These are phyloP conservation scores for Zangia roseola DNA, from an alignment of 768 basidiomycete species.

Conservation along the genomic window DNA sequence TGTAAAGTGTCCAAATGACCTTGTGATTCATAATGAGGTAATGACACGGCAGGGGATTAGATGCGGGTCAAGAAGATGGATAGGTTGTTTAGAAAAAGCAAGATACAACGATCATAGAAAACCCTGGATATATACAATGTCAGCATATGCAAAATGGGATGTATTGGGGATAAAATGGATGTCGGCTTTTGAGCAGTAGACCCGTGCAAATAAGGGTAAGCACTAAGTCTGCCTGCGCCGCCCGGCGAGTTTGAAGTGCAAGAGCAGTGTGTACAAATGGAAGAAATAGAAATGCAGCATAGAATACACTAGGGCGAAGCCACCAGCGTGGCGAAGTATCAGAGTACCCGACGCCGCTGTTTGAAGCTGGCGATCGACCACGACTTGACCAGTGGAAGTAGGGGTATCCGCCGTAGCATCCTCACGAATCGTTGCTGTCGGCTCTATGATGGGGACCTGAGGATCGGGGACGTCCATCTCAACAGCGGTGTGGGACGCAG, in stretches of 20 bases:
- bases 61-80: constrained; percentile 28
- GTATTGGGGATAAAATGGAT: constrained; percentile 1
- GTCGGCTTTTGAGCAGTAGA: constrained; percentile 6
- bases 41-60: constrained; percentile 29
- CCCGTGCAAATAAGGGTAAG: constrained; percentile 3
- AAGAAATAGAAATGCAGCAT: constrained; percentile 44
- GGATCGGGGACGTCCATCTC: constrained; percentile 16
- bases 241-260: constrained; percentile 34
- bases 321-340: constrained; percentile 34
- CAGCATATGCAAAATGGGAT: constrained; percentile 22
- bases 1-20: constrained; percentile 10
- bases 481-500: constrained; percentile 17
- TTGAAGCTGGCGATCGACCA: constrained; percentile 25
- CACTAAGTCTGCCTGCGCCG: constrained; percentile 30
- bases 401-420: constrained; percentile 23
- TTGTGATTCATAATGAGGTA: constrained; percentile 12
- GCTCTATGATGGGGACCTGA: constrained; percentile 26
- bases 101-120: constrained; percentile 27
- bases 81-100: constrained; percentile 11
- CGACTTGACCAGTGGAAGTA: constrained; percentile 17
- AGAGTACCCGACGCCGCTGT: constrained; percentile 23
- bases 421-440: constrained; percentile 18
- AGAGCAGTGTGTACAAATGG: constrained; percentile 42
- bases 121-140: constrained; percentile 31
- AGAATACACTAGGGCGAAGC: constrained; percentile 37